Conservation (phyloP, 306 rosid species). For the Cicer bijugum region DNA sequence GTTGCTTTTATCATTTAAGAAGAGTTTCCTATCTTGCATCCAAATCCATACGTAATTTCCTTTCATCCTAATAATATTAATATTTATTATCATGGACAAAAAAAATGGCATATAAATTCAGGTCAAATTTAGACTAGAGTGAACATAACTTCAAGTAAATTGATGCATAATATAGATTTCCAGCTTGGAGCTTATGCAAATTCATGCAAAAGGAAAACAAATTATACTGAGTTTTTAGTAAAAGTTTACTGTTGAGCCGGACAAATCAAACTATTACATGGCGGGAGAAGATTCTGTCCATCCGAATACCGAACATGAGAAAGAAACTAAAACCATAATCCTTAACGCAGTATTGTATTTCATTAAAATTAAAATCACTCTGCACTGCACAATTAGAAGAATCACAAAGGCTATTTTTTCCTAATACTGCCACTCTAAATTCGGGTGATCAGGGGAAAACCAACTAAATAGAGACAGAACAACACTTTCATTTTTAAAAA, state of each 20-base stretch:
- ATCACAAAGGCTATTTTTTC: not conserved
- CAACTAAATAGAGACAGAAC: not conserved
- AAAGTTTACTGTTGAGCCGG: not conserved
- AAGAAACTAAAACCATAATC: slow-evolving; percentile 10
- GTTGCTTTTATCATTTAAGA: not conserved
- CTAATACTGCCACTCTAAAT: not conserved
- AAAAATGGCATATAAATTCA: not conserved
- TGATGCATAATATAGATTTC: not conserved
- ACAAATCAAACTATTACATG: not conserved
- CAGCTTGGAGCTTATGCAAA: not conserved
- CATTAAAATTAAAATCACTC: not conserved
- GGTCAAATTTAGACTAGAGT: slow-evolving; percentile 10
- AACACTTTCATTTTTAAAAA: slow-evolving; percentile 11
- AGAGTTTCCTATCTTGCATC: not conserved
- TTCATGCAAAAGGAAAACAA: slow-evolving; percentile 7
- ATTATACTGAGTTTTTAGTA: not conserved
- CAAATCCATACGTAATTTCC: not conserved
- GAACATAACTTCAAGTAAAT: slow-evolving; percentile 10
- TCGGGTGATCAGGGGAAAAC: not conserved
- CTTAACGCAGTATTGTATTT: not conserved
- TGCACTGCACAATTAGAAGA: slow-evolving; percentile 9
- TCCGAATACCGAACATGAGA: not conserved
- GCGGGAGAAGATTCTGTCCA: not conserved
- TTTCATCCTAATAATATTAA: not conserved
- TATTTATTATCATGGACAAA: not conserved